These are phyloP conservation scores for Geranium brycei DNA, from an alignment of 345 rosid genomes.

Conservation along the genomic window DNA sequence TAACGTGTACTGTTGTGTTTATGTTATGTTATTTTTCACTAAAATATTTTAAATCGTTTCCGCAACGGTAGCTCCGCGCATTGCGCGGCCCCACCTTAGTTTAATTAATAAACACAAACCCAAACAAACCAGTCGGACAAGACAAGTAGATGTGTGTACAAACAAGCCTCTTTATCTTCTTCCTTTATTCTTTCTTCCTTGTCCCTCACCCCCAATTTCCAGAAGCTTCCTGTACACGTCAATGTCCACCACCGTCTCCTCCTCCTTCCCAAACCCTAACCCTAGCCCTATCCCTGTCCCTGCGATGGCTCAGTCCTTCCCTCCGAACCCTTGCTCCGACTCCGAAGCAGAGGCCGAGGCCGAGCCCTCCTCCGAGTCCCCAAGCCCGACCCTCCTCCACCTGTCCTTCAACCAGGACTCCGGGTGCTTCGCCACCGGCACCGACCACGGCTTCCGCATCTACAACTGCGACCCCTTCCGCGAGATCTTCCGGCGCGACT, in stretches of 20 bases:
- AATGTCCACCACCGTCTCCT: slow-evolving; percentile 1
- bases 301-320: neutral
- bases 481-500: slow-evolving; percentile 23
- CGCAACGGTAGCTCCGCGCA: too few species aligned
- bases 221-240: neutral
- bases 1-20: too few species aligned
- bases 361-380: slow-evolving; percentile 4
- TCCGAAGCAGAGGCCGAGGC: neutral
- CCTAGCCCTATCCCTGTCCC: neutral
- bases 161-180: slow-evolving; percentile 5
- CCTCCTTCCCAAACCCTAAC: neutral
- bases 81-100: too few species aligned
- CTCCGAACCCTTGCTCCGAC: slow-evolving; percentile 1
- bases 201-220: slow-evolving; percentile 1
- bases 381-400: slow-evolving; percentile 16
- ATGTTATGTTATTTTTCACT: too few species aligned
- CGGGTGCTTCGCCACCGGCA: slow-evolving; percentile 28
- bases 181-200: neutral
- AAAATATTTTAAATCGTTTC: too few species aligned
- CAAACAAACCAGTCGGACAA: too few species aligned
- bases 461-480: slow-evolving; percentile 31
- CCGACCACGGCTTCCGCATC: slow-evolving; percentile 31
- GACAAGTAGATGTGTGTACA: too few species aligned
- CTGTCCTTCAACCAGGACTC: slow-evolving; percentile 40
- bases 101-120: too few species aligned